Conservation (phyloP, 2,329 filamentous ascomycete genomes). For the Trichoderma afroharzianum region DNA sequence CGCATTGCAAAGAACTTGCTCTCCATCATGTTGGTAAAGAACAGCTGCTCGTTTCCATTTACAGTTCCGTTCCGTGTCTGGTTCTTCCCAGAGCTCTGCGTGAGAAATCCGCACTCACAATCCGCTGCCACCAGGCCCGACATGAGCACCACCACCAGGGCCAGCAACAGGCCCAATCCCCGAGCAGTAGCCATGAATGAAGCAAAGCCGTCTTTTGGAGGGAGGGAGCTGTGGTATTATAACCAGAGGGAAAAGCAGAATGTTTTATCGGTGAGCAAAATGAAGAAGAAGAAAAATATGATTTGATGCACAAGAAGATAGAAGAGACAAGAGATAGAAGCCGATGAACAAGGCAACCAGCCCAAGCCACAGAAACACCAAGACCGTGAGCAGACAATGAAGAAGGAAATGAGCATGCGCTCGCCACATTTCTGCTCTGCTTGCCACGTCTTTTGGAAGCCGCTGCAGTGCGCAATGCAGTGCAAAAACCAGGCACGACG, state of each 20-base stretch:
- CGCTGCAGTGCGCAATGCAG: not conserved
- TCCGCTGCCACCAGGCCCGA: not conserved
- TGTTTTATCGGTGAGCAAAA: not conserved
- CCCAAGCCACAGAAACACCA: not conserved
- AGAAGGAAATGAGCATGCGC: not conserved
- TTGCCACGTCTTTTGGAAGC: not conserved
- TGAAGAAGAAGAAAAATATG: not conserved
- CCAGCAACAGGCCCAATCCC: not conserved
- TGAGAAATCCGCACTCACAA: conserved; percentile 73
- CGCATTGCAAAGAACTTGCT: conserved; percentile 63
- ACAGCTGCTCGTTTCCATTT: conserved; percentile 28
- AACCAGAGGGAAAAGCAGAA: not conserved
- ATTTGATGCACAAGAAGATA: not conserved
- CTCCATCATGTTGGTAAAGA: conserved; percentile 69
- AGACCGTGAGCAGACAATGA: not conserved
- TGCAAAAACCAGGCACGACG: not conserved
- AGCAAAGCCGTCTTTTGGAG: not conserved
- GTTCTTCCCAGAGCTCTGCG: conserved; percentile 35
- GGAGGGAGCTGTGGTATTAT: not conserved
- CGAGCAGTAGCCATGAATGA: not conserved
- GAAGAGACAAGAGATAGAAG: not conserved
- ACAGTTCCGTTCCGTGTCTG: conserved; percentile 32
- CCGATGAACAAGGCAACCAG: not conserved
- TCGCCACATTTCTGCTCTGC: not conserved
- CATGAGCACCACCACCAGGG: not conserved